Percentiles rank a stretch among this genome's conserved stretches.
These are phyloP conservation scores for Auricularia auricula-judae DNA, from an alignment of 768 basidiomycete genomes.

Conservation along the genomic window DNA sequence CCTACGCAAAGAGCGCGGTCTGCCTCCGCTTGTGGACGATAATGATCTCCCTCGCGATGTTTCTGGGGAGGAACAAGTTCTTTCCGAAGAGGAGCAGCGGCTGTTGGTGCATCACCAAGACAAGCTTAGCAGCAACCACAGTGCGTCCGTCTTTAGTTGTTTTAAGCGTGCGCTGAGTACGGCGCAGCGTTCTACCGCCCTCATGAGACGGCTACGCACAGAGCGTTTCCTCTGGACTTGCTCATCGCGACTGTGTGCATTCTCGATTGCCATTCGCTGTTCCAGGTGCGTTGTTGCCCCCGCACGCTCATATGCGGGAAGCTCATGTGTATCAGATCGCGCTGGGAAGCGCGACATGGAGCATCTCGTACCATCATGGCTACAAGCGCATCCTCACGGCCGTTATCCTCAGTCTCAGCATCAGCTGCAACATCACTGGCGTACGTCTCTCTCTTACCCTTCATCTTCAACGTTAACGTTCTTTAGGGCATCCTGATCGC, in stretches of 20 bases:
- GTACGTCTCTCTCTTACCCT: background rate
- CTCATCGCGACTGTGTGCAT: background rate
- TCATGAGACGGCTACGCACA: background rate
- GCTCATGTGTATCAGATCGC: background rate
- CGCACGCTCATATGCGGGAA: too few species aligned
- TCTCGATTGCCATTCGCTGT: background rate
- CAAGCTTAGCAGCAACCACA: background rate
- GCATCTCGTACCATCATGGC: background rate
- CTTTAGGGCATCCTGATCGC: background rate
- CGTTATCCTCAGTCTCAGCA: background rate
- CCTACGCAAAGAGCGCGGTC: background rate
- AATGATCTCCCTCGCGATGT: background rate
- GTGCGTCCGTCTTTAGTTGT: background rate
- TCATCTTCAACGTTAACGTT: background rate
- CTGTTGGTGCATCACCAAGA: background rate
- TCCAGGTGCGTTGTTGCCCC: background rate
- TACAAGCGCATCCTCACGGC: background rate
- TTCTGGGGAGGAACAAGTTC: background rate
- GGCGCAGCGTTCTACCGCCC: background rate
- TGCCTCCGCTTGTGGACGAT: background rate
- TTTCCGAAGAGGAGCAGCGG: background rate
- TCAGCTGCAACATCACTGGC: constrained; percentile 1
- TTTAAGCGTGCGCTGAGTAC: background rate
- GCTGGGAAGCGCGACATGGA: background rate
- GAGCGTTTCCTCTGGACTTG: background rate